Conservation (phyloP, 2,329 filamentous ascomycete genomes). For the Pseudocercospora eumusae region DNA sequence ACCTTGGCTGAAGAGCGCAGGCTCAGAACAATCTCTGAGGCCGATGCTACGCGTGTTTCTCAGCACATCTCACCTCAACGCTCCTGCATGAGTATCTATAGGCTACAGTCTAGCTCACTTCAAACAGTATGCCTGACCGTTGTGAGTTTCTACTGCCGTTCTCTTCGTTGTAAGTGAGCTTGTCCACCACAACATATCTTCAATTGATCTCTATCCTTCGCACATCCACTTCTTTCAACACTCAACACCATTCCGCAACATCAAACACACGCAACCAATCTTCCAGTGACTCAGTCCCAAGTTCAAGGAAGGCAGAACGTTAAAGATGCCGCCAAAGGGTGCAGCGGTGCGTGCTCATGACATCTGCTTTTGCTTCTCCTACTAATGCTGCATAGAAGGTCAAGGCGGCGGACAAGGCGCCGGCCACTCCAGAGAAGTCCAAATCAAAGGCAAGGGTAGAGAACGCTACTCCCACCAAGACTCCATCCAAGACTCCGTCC, state of each 20-base stretch:
- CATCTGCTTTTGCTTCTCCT: not conserved
- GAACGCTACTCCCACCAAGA: slow-evolving; percentile 8
- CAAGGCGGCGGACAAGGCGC: slow-evolving; percentile 11
- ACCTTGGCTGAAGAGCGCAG: no score
- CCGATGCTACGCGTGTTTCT: no score
- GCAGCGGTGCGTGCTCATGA: slow-evolving; percentile 18
- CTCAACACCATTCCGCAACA: not conserved
- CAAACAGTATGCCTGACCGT: not conserved
- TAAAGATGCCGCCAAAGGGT: slow-evolving; percentile 33
- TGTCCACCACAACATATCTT: slow-evolving; percentile 7
- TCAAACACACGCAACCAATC: not conserved
- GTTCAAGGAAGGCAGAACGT: no score
- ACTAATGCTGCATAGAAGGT: slow-evolving; percentile 13
- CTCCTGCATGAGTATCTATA: not conserved
- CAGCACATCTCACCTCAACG: not conserved
- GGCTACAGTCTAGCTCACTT: not conserved
- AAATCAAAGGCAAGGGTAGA: slow-evolving; percentile 20
- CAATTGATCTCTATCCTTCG: not conserved
- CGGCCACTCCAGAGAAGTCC: slow-evolving; percentile 24
- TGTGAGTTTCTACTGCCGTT: not conserved
- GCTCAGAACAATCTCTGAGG: no score
- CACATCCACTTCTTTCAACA: not conserved
- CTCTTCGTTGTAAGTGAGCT: not conserved
- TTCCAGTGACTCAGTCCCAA: not conserved
- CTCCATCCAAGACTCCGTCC: slow-evolving; percentile 22